Evolutionary conservation across 1,284 basidiomycete genomes (phyloP).

Genomic region (Puccinia polysora): DNA sequence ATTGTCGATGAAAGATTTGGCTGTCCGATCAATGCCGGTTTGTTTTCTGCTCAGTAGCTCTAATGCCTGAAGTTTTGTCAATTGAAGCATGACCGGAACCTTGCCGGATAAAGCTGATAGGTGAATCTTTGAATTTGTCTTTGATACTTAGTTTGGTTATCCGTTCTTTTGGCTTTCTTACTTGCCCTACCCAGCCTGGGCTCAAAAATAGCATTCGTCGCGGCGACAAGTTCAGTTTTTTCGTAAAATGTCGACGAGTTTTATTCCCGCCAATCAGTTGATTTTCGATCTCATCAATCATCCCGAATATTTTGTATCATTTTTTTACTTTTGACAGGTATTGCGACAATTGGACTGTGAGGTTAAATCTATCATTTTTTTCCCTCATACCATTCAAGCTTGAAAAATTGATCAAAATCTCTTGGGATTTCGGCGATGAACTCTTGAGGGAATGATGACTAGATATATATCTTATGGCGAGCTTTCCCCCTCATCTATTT

Average conservation of each 20-base stretch:
- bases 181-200: conserved; percentile 68
- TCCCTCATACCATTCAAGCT: background rate
- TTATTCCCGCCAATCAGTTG: background rate
- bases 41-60: conserved; percentile 44
- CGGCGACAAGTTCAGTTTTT: conserved; percentile 59
- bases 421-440: background rate
- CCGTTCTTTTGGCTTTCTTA: conserved; percentile 68
- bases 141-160: conserved; percentile 63
- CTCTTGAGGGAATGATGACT: background rate
- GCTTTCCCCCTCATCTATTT: too few species aligned
- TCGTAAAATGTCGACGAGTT: background rate
- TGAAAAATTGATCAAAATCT: conserved; percentile 14
- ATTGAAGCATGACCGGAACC: background rate
- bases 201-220: conserved; percentile 66
- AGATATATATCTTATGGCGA: conserved; percentile 3
- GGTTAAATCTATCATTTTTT: background rate
- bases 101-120: too few species aligned
- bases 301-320: background rate
- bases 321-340: conserved; percentile 49
- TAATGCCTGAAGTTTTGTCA: background rate
- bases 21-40: conserved; percentile 66
- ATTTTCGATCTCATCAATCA: background rate
- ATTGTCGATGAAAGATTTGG: conserved; percentile 61
- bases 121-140: background rate
- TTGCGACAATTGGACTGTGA: conserved; percentile 69